Evolutionary conservation across 192 early-diverging fungal species (phyloP).

Genomic region (Mortierella antarctica): DNA sequence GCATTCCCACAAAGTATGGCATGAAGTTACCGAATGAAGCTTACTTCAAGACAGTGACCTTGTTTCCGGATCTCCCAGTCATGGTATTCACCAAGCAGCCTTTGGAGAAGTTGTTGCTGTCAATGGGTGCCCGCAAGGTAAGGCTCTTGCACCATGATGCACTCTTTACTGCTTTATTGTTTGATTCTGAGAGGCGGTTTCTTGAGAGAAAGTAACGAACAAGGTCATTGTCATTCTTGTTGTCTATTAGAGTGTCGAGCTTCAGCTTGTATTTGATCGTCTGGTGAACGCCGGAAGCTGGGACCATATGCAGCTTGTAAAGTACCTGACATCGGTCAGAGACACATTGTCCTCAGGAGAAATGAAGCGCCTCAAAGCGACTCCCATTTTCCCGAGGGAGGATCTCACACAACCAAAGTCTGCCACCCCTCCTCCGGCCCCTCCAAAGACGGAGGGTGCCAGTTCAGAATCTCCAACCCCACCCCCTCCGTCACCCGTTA

Average conservation of each 20-base stretch:
- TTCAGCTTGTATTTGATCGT: conserved; percentile 87
- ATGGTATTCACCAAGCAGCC: conserved; percentile 67
- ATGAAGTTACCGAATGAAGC: conserved; percentile 73
- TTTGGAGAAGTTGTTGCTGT: conserved; percentile 66
- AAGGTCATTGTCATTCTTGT: not conserved
- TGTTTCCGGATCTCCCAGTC: conserved; percentile 87
- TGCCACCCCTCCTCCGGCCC: conserved; percentile 8
- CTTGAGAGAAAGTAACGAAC: too few relatives aligned
- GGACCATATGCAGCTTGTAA: conserved; percentile 86
- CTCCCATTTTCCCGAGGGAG: conserved; percentile 75
- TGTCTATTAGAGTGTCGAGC: conserved; percentile 72
- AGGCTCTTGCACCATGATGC: not conserved
- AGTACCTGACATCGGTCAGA: conserved; percentile 82
- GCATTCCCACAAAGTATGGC: conserved; percentile 79
- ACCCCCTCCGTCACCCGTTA: conserved; percentile 31
- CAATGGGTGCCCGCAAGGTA: conserved; percentile 84
- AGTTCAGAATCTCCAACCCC: conserved; percentile 15
- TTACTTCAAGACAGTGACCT: conserved; percentile 82
- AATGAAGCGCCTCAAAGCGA: conserved; percentile 66
- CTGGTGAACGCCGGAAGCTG: conserved; percentile 78
- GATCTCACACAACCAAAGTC: conserved; percentile 19
- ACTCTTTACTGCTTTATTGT: not conserved
- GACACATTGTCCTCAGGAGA: conserved; percentile 72
- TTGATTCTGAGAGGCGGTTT: too few relatives aligned
- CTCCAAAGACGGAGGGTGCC: conserved; percentile 16